These are phyloP conservation scores for Rhizophora apiculata DNA, from an alignment of 345 rosid species.

Conservation along the genomic window DNA sequence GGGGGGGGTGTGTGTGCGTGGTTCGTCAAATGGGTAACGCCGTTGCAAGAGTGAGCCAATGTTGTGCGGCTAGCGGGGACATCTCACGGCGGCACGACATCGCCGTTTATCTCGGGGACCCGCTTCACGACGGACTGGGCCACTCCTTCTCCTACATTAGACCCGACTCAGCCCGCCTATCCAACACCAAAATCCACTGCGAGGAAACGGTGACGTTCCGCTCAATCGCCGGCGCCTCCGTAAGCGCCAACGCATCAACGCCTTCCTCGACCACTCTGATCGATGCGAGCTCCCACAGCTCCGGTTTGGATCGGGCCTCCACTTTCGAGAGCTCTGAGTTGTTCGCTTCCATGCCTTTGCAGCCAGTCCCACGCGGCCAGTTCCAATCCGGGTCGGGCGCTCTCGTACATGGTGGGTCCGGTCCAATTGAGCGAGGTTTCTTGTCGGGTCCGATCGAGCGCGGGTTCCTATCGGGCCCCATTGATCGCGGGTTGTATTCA, in stretches of 20 bases:
- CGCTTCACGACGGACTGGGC: slow-evolving; percentile 76
- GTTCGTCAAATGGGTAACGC: slow-evolving; percentile 70
- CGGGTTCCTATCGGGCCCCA: slow-evolving; percentile 27
- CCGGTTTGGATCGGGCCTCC: slow-evolving; percentile 58
- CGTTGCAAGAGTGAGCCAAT: slow-evolving; percentile 51
- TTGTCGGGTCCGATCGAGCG: slow-evolving; percentile 91
- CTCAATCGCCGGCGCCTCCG: slow-evolving; percentile 91
- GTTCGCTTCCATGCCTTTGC: slow-evolving; percentile 81
- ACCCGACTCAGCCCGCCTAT: slow-evolving; percentile 58
- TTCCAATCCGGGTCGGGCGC: background rate
- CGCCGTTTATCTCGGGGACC: slow-evolving; percentile 38
- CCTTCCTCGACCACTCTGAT: slow-evolving; percentile 63
- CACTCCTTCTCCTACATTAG: slow-evolving; percentile 94
- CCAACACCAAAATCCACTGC: slow-evolving; percentile 64
- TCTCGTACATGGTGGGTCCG: slow-evolving; percentile 18
- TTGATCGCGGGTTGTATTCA: slow-evolving; percentile 25
- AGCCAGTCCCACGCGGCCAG: slow-evolving; percentile 62
- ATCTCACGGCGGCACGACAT: slow-evolving; percentile 42
- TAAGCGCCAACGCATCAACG: slow-evolving; percentile 90
- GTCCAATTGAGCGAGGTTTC: slow-evolving; percentile 80
- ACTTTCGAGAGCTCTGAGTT: slow-evolving; percentile 85
- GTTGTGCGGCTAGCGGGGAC: slow-evolving; percentile 56
- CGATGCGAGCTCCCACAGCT: slow-evolving; percentile 49
- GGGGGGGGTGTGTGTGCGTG: background rate
- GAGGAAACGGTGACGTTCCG: slow-evolving; percentile 75